Evolutionary conservation across 768 basidiomycete species (phyloP).

Genomic region (Solioccasus polychromus): DNA sequence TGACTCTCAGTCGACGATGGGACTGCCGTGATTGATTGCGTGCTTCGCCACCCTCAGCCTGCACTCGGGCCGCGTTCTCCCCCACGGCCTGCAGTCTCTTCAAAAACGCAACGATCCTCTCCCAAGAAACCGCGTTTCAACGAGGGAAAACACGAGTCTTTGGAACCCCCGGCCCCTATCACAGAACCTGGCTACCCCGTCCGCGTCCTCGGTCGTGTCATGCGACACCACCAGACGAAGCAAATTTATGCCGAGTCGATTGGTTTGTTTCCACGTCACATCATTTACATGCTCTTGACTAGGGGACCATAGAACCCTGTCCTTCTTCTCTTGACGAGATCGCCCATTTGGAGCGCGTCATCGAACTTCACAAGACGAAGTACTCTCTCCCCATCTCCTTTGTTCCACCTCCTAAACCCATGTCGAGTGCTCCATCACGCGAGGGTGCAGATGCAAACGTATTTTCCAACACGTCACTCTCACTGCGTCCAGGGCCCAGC

Average conservation of each 20-base stretch:
- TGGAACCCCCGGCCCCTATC: constrained; percentile 34
- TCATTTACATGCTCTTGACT: neutral
- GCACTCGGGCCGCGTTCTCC: constrained; percentile 6
- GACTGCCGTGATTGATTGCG: constrained; percentile 57
- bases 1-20: neutral
- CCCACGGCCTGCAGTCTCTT: constrained; percentile 1
- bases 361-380: constrained; percentile 7
- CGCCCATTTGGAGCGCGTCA: neutral
- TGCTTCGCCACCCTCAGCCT: constrained; percentile 37
- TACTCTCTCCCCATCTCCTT: constrained; percentile 39
- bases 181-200: constrained; percentile 40
- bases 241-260: neutral
- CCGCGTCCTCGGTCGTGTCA: neutral
- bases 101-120: neutral
- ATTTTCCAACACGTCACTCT: neutral
- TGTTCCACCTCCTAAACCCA: neutral
- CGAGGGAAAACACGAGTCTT: constrained; percentile 2
- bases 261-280: neutral
- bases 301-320: constrained; percentile 38
- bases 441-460: neutral
- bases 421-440: constrained; percentile 29
- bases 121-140: constrained; percentile 17
- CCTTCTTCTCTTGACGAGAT: constrained; percentile 44
- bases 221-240: neutral
- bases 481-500: neutral